Percentiles rank a stretch among this genome's conserved stretches.
These are phyloP conservation scores for Jamesozyma hellenica DNA, from an alignment of 805 yeast species.

Conservation along the genomic window DNA sequence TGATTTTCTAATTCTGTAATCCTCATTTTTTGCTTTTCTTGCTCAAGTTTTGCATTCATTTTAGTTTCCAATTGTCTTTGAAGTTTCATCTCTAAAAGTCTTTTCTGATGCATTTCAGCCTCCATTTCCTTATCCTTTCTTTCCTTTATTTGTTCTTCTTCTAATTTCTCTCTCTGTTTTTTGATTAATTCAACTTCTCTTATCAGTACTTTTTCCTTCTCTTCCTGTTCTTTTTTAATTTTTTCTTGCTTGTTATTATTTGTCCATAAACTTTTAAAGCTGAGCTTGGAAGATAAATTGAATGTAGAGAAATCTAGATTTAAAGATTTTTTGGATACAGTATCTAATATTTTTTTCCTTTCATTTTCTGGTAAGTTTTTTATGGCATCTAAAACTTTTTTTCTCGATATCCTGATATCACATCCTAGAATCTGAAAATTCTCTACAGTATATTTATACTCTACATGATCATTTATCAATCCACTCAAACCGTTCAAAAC, in stretches of 20 bases:
- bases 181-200: slow-evolving; percentile 18
- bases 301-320: slow-evolving; percentile 1
- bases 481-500: slow-evolving; percentile 10
- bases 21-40: slow-evolving; percentile 8
- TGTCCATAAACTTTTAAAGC: slow-evolving; percentile 2
- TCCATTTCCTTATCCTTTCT: slow-evolving; percentile 7
- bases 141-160: slow-evolving; percentile 5
- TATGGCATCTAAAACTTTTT: slow-evolving; percentile 4
- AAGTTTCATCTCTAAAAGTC: slow-evolving; percentile 16
- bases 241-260: slow-evolving; percentile 4
- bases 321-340: neutral
- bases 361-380: neutral
- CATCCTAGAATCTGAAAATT: slow-evolving; percentile 24
- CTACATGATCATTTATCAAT: slow-evolving; percentile 8
- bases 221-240: slow-evolving; percentile 10
- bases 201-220: slow-evolving; percentile 14
- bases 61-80: slow-evolving; percentile 21
- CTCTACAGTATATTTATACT: slow-evolving; percentile 12
- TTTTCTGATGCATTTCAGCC: slow-evolving; percentile 15
- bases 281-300: neutral
- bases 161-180: slow-evolving; percentile 10
- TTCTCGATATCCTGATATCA: slow-evolving; percentile 19
- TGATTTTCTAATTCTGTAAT: slow-evolving; percentile 4
- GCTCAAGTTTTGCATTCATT: slow-evolving; percentile 12
- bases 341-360: neutral